A percentile compares a stretch with the other conserved stretches of the same genome.
phyloP scores from a whole-genome alignment of 2,329 filamentous ascomycete genomes.

The Neonectria punicea region DNA sequence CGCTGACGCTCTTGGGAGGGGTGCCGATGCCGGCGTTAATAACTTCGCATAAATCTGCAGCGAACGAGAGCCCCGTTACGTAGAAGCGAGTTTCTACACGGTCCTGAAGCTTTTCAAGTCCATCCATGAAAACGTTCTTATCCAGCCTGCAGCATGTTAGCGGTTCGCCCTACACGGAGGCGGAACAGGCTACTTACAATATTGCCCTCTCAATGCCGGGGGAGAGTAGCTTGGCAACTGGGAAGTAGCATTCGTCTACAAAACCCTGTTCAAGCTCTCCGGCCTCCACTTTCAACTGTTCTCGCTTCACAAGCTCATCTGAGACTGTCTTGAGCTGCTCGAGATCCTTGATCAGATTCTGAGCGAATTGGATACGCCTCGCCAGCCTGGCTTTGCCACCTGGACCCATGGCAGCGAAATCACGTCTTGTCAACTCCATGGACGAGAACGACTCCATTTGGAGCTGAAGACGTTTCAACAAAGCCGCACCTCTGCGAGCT shows the following conservation, averaged over 20 bases:
- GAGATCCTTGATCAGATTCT: conserved; percentile 79
- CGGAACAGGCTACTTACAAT: conserved; percentile 68
- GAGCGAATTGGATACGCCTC: conserved; percentile 88
- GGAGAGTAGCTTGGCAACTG: conserved; percentile 78
- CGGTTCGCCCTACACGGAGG: conserved; percentile 30
- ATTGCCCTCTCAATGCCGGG: conserved; percentile 84
- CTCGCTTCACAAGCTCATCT: conserved; percentile 77
- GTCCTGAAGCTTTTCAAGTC: conserved; percentile 60
- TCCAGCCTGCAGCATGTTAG: conserved; percentile 68
- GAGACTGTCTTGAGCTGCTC: conserved; percentile 78
- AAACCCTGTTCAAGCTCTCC: conserved; percentile 81
- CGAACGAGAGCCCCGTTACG: conserved; percentile 66
- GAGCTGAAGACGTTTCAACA: conserved; percentile 91
- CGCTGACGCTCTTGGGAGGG: conserved; percentile 44
- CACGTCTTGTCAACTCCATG: conserved; percentile 94
- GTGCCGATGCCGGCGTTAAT: conserved; percentile 64
- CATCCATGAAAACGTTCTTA: conserved; percentile 67
- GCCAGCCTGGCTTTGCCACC: conserved; percentile 81
- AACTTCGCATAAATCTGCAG: conserved; percentile 64
- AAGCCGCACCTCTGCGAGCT: conserved; percentile 86
- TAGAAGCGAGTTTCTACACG: conserved; percentile 68
- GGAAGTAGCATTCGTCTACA: conserved; percentile 92
- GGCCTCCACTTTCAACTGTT: conserved; percentile 80
- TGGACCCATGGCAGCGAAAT: conserved; percentile 95
- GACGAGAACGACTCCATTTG: conserved; percentile 97